phyloP scores from a whole-genome alignment of 2,329 filamentous ascomycete species.

The Nothophoma quercina region DNA sequence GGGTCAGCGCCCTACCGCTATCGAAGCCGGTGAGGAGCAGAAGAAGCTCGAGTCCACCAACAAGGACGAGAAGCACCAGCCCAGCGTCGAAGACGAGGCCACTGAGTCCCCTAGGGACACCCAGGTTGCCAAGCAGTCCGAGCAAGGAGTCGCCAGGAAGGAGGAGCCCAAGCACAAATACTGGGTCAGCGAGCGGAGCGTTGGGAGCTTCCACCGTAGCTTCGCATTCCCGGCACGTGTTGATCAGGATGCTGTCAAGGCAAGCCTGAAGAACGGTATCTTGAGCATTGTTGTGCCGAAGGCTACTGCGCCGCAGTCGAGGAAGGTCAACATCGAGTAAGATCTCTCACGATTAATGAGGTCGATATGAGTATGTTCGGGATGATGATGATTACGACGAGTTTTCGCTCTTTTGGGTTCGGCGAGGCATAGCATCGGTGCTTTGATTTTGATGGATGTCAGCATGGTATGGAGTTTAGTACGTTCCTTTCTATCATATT shows the following conservation, averaged over 20 bases:
- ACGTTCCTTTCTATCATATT: background rate
- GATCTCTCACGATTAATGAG: too few relatives aligned
- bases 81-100: conserved; percentile 71
- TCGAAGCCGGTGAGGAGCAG: conserved; percentile 50
- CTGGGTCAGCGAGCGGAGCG: conserved; percentile 70
- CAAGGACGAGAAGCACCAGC: conserved; percentile 43
- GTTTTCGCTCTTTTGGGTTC: background rate
- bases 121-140: conserved; percentile 38
- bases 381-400: background rate
- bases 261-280: conserved; percentile 67
- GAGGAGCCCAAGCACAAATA: conserved; percentile 66
- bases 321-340: conserved; percentile 60
- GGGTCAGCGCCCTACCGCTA: conserved; percentile 58
- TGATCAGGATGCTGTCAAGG: conserved; percentile 68
- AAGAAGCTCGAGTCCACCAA: conserved; percentile 30
- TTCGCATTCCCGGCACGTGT: conserved; percentile 67
- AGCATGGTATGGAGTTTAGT: background rate
- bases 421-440: background rate
- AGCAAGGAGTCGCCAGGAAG: conserved; percentile 50
- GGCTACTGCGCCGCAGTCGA: conserved; percentile 55
- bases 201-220: conserved; percentile 66
- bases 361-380: background rate
- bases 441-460: background rate
- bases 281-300: conserved; percentile 66
- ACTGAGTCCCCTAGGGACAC: conserved; percentile 33